Evolutionary conservation across 2,329 filamentous ascomycete species (phyloP).

Genomic region (Neofusicoccum laricinum): DNA sequence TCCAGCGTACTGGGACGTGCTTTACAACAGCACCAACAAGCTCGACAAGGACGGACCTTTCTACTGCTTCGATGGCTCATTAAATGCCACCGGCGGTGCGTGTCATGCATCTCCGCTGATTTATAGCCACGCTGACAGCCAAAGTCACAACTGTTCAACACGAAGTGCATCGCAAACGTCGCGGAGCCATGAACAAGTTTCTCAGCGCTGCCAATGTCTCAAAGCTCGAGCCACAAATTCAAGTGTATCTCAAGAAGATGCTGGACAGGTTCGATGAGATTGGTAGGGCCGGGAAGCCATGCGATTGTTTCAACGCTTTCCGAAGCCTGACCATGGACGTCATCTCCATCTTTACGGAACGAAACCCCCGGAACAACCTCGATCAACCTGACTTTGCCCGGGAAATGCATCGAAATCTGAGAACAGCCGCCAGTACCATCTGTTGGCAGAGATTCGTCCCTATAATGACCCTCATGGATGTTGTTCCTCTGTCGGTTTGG

Average conservation of each 20-base stretch:
- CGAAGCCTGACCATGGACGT: slow-evolving; percentile 21
- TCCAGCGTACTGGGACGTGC: slow-evolving; percentile 24
- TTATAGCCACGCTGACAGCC: neutral
- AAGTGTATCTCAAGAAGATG: slow-evolving; percentile 11
- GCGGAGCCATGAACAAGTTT: slow-evolving; percentile 16
- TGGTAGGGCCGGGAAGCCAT: neutral
- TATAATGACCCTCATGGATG: slow-evolving; percentile 29
- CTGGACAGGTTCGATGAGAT: slow-evolving; percentile 16
- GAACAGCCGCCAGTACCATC: slow-evolving; percentile 13
- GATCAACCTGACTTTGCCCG: slow-evolving; percentile 18
- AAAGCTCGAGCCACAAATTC: slow-evolving; percentile 10
- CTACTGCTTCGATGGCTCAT: neutral
- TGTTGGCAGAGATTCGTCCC: slow-evolving; percentile 19
- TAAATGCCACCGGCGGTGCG: neutral
- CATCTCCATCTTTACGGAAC: slow-evolving; percentile 19
- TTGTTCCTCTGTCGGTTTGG: slow-evolving; percentile 12
- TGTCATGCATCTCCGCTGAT: no score
- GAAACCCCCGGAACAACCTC: slow-evolving; percentile 17
- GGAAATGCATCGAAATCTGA: slow-evolving; percentile 13
- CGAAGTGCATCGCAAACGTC: slow-evolving; percentile 23
- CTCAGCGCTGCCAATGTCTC: slow-evolving; percentile 17
- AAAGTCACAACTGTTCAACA: neutral
- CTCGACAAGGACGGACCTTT: slow-evolving; percentile 15
- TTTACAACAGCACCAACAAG: neutral
- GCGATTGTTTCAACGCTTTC: slow-evolving; percentile 19